Evolutionary conservation across 805 yeast species (phyloP), one percentile per base, ranked within the genome.

Genomic region (Cyberlindnera mississippiensis): DNA sequence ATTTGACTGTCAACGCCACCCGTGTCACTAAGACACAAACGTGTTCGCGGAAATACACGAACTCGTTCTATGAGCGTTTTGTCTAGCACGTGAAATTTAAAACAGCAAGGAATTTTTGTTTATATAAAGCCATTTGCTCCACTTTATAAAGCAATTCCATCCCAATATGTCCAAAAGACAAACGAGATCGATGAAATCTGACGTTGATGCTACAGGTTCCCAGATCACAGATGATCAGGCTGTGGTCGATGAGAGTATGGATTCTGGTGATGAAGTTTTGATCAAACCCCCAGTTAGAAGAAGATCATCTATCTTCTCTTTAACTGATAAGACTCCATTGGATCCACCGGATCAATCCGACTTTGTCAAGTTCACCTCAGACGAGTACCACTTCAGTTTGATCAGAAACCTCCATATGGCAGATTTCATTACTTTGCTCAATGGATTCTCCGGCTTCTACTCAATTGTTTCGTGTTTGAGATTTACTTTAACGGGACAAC

Each of bases 391-490:
- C 61, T 82, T 91, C 50, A 82, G 90, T 42, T 78, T 93, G 76
- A 68, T 93, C 42, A 72, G 96, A 59, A 83, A 85, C 56, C 75
- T 93, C 50, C 98, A 93, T 63, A 72, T 91, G 80, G 99, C 99
- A 6, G 99, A 93, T 64, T 88, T 82, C 68, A 93, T 93, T 62
- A 93, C 99, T 3, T 75, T 90, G 70, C 71, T 93, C 62, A 93
- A 93, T 64, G 96, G 97, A 19, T 88, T 87, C 60, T 82, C 90
- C 37, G 99, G 98, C 0, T 90, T 93, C 61, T 87, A 88, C 60
- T 82, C 96, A 26, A 83, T 91, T 50, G 73, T 93, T 32, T 83
- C 95, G 33, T 86, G 96, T 63, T 67, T 88, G 48, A 74, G 96
- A 57, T 93, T 78, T 63, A 78, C 90, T 5, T 68, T 80, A 39